Conservation (phyloP, 495 filamentous ascomycete species). For the Penicillium argentinense region DNA sequence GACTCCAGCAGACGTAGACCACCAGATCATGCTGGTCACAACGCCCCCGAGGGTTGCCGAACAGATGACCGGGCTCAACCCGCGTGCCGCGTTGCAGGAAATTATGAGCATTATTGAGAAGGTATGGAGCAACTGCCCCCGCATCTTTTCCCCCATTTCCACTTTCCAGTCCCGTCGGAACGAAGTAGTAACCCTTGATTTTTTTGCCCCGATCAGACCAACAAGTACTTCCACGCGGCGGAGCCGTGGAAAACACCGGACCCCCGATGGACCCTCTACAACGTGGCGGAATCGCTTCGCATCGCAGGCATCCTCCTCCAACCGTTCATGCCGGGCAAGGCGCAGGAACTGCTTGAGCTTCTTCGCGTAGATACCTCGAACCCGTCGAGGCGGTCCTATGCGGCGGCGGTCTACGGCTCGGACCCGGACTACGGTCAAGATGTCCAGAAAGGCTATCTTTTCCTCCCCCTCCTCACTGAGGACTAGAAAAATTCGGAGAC, state of each 20-base stretch:
- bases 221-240: conserved; percentile 61
- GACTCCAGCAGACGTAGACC: conserved; percentile 28
- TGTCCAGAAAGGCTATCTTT: conserved; percentile 49
- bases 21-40: conserved; percentile 33
- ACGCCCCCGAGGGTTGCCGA: conserved; percentile 42
- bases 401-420: conserved; percentile 50
- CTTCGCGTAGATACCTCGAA: conserved; percentile 62
- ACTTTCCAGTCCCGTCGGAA: background rate
- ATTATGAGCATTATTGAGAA: conserved; percentile 64
- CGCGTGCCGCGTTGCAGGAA: conserved; percentile 60
- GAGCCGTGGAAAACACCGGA: conserved; percentile 59
- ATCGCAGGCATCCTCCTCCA: conserved; percentile 82
- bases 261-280: conserved; percentile 59
- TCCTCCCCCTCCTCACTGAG: conserved; percentile 56
- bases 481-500: conserved; percentile 24
- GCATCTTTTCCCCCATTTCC: conserved; percentile 7
- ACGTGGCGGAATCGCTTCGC: conserved; percentile 74
- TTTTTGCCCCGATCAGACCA: conserved; percentile 51
- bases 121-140: conserved; percentile 29
- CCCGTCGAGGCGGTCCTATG: conserved; percentile 52
- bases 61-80: conserved; percentile 65
- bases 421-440: conserved; percentile 71
- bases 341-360: conserved; percentile 69
- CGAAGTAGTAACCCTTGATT: conserved; percentile 12
- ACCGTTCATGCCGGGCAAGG: conserved; percentile 86